These are phyloP conservation scores for Gaertneriomyces sp. DNA, from an alignment of 192 early-diverging fungal genomes.

Conservation along the genomic window DNA sequence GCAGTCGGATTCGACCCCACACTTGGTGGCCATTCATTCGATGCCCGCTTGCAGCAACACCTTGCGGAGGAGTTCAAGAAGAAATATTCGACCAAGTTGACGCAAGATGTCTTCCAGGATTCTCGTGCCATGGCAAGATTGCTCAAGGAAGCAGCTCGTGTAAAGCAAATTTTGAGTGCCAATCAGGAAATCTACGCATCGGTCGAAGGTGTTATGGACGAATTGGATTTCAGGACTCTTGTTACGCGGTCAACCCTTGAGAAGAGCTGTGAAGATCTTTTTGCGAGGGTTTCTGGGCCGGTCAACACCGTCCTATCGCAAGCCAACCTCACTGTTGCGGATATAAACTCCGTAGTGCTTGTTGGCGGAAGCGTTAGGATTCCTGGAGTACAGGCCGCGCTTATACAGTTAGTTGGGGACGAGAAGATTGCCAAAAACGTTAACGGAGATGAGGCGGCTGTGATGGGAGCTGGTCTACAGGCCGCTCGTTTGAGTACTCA, in stretches of 20 bases:
- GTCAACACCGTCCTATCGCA: slow-evolving; percentile 68
- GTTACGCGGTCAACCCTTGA: slow-evolving; percentile 84
- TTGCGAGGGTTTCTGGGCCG: slow-evolving; percentile 65
- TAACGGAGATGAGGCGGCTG: slow-evolving; percentile 95
- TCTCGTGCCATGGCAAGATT: slow-evolving; percentile 85
- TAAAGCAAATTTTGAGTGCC: slow-evolving; percentile 94
- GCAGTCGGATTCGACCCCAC: slow-evolving; percentile 76
- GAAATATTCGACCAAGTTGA: slow-evolving; percentile 45
- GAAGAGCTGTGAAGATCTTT: slow-evolving; percentile 57
- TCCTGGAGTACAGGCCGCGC: slow-evolving; percentile 73
- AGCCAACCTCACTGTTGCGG: slow-evolving; percentile 39
- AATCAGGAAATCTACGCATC: slow-evolving; percentile 84
- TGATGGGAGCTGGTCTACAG: slow-evolving; percentile 82
- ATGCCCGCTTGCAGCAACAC: slow-evolving; percentile 75
- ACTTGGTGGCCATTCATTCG: slow-evolving; percentile 85
- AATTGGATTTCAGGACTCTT: slow-evolving; percentile 73
- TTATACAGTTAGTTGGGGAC: slow-evolving; percentile 70
- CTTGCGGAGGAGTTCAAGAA: slow-evolving; percentile 74
- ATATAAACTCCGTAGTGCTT: slow-evolving; percentile 85
- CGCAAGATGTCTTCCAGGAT: slow-evolving; percentile 54
- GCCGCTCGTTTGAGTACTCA: slow-evolving; percentile 80
- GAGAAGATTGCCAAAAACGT: slow-evolving; percentile 90
- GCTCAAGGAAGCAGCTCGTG: slow-evolving; percentile 88
- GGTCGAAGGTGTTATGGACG: slow-evolving; percentile 83
- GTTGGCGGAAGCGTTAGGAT: slow-evolving; percentile 91